phyloP scores from a whole-genome alignment of 2,329 filamentous ascomycete genomes.

The Cladosporium sp. region DNA sequence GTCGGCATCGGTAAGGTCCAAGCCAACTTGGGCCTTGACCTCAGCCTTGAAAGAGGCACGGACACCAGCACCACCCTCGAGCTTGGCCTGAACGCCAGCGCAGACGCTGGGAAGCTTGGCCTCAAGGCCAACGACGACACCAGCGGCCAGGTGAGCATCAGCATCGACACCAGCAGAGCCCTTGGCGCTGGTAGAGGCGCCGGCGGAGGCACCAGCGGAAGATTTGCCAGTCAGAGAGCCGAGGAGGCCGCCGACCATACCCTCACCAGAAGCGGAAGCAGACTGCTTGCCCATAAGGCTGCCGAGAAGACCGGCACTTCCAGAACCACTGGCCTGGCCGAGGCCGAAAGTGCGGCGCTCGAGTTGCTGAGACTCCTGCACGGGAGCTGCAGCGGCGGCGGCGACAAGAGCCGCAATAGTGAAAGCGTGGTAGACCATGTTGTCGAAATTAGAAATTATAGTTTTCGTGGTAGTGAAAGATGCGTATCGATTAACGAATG shows the following conservation, averaged over 20 bases:
- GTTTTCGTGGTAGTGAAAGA: neutral
- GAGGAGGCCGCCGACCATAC: too few relatives aligned
- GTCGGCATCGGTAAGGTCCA: conserved; percentile 11
- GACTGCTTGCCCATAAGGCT: neutral
- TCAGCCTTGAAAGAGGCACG: conserved; percentile 17
- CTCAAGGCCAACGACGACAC: conserved; percentile 10
- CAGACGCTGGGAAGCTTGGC: conserved; percentile 16
- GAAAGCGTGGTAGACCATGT: conserved; percentile 15
- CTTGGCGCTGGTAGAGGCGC: neutral
- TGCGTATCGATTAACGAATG: conserved; percentile 8
- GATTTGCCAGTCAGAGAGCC: conserved; percentile 10
- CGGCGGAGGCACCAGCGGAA: neutral
- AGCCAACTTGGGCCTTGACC: conserved; percentile 9
- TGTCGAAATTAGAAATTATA: conserved; percentile 5
- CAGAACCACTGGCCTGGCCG: neutral
- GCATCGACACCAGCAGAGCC: neutral
- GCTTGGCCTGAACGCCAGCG: conserved; percentile 12
- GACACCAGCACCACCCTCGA: conserved; percentile 8
- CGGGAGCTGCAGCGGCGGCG: conserved; percentile 5
- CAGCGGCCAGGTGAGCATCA: neutral
- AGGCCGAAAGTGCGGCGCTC: conserved; percentile 19
- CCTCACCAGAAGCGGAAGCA: too few relatives aligned
- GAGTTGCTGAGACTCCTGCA: neutral
- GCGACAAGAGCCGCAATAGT: conserved; percentile 18
- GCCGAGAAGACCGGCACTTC: neutral